phyloP scores from a whole-genome alignment of 2,329 filamentous ascomycete species.

The Trichoderma atrobrunneum region DNA sequence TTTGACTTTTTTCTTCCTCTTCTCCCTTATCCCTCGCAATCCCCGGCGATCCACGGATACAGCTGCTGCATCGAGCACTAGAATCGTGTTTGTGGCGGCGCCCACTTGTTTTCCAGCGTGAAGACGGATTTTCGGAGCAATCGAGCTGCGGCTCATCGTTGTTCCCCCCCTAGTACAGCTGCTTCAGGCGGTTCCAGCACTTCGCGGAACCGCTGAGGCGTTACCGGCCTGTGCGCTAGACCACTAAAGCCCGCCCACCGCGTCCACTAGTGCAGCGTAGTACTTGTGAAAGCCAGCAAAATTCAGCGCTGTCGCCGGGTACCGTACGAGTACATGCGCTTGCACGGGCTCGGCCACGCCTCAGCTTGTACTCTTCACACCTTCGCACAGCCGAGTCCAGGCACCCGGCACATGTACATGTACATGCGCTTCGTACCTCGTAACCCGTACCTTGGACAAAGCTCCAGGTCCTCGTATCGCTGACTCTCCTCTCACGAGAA shows the following conservation, averaged over 20 bases:
- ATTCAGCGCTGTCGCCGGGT: not conserved
- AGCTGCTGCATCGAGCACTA: not conserved
- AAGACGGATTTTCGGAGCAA: not conserved
- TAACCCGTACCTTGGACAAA: not conserved
- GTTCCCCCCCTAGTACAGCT: not conserved
- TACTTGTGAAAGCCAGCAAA: not conserved
- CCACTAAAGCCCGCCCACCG: slow-evolving; percentile 16
- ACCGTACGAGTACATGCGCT: not conserved
- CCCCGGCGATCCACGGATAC: slow-evolving; percentile 6
- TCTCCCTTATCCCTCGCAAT: not conserved
- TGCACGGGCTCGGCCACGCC: not conserved
- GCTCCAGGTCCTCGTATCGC: slow-evolving; percentile 11
- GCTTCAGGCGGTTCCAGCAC: not conserved
- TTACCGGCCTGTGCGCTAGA: slow-evolving; percentile 5
- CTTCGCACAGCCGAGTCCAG: not conserved
- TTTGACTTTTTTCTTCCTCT: slow-evolving; percentile 1
- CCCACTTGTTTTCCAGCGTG: not conserved
- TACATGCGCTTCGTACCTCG: not conserved
- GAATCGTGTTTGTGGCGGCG: not conserved
- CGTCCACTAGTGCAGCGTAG: not conserved
- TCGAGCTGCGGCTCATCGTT: not conserved
- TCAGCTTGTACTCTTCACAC: not conserved
- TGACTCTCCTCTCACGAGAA: slow-evolving; percentile 1
- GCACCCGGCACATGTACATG: slow-evolving; percentile 5
- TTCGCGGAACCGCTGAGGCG: slow-evolving; percentile 11